These are phyloP conservation scores for Cercospora beticola DNA, from an alignment of 2,329 filamentous ascomycete genomes.

Conservation along the genomic window DNA sequence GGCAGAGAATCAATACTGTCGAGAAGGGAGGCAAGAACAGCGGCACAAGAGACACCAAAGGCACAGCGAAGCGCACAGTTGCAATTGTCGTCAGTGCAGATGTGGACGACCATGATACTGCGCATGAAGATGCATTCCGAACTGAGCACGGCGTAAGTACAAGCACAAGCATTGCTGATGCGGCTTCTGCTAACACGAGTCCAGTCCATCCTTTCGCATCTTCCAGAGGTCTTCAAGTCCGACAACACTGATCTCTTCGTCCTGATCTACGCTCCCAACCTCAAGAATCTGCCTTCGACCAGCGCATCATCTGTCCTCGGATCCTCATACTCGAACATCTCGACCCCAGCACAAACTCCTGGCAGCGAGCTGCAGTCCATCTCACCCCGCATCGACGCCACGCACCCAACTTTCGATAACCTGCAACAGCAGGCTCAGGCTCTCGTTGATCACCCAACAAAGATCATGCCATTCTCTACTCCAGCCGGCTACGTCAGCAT, in stretches of 20 bases:
- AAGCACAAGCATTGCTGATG: neutral
- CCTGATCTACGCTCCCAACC: constrained; percentile 79
- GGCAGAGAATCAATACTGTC: constrained; percentile 38
- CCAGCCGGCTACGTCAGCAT: constrained; percentile 82
- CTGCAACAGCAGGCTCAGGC: constrained; percentile 75
- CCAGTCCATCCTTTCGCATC: constrained; percentile 74
- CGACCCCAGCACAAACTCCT: constrained; percentile 61
- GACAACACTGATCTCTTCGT: constrained; percentile 76
- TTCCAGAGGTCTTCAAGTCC: constrained; percentile 74
- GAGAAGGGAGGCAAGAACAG: constrained; percentile 28
- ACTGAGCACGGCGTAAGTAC: constrained; percentile 78
- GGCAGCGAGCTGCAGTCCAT: constrained; percentile 56
- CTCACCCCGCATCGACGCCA: constrained; percentile 45
- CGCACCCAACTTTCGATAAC: constrained; percentile 61
- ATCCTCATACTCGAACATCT: constrained; percentile 89
- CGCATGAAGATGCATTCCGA: constrained; percentile 55
- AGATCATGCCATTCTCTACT: constrained; percentile 86
- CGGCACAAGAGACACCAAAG: constrained; percentile 22
- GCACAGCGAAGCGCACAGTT: constrained; percentile 64
- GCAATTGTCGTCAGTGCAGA: constrained; percentile 86
- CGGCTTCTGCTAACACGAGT: constrained; percentile 26
- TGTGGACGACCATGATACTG: constrained; percentile 53
- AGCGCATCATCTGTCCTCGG: constrained; percentile 61
- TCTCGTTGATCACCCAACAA: constrained; percentile 79
- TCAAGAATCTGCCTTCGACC: constrained; percentile 49